Evolutionary conservation across 169 alveolate species (phyloP).

Genomic region (Plasmodium gonderi): DNA sequence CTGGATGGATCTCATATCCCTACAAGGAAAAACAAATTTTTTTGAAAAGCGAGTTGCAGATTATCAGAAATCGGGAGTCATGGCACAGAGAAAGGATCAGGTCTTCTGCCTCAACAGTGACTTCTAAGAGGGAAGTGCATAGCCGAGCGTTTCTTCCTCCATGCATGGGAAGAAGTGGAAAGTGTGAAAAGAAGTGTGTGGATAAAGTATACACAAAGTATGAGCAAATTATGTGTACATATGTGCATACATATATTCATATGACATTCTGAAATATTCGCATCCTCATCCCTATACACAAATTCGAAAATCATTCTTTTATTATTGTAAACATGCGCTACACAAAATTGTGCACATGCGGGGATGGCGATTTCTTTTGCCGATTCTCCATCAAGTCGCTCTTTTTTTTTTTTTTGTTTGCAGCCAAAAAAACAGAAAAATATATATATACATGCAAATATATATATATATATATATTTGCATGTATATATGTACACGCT

Average conservation of each 20-base stretch:
- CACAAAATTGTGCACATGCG: neutral
- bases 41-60: constrained; percentile 99
- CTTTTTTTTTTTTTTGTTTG: constrained; percentile 17
- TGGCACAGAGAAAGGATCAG: constrained; percentile 87
- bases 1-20: constrained; percentile 99
- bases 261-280: no score
- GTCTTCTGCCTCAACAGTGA: constrained; percentile 81
- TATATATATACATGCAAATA: no score
- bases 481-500: no score
- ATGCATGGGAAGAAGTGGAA: neutral
- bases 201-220: no score
- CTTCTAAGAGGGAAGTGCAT: constrained; percentile 73
- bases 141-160: no score
- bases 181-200: no score
- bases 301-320: neutral
- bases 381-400: neutral
- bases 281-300: no score
- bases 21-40: constrained; percentile 99
- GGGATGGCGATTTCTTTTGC: neutral
- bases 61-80: constrained; percentile 97
- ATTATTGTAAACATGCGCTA: neutral
- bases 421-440: neutral
- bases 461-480: no score
- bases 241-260: neutral
- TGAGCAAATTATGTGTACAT: no score